Evolutionary conservation across 1,284 basidiomycete genomes (phyloP), one percentile per base, ranked within the genome.

Genomic region (Moesziomyces parantarcticus): DNA sequence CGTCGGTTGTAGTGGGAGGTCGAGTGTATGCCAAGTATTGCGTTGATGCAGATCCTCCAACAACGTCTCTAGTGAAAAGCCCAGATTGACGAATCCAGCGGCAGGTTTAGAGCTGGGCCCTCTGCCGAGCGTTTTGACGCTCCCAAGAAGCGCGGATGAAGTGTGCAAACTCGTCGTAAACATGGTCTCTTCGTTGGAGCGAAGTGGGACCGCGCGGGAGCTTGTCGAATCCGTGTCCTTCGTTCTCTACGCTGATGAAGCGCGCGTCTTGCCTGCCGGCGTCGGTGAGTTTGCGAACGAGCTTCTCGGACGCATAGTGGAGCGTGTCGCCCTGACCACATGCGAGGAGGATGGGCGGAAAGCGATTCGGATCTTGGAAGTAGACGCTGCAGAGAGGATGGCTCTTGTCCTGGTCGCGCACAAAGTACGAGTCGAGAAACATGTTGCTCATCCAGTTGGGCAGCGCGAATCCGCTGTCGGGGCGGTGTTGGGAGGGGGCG

Each of bases 171-270:
- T 64, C 48, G 4, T 53, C 10, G 43, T 75, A 78, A 3, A 63
- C 62, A 9, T 49, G 26, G 20, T 75, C 63, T 34, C 69, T 63
- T 11, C 66, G 65, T 26, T 67, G 20, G 25, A 54, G 39, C 18
- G 77, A 75, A 3, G 66, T 65, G 5, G 59, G 66, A 13, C 53
- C 48, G 14, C 62, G 59, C 21, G 72, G 56, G 10, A 68, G 53
- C 53, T 81, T 80, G 59, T 82, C 80, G 29, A 82, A 82, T 14
- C 74, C 79, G 44, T 82, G 80, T 4, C 75, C 78, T 48, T 78
- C 79, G 29, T 64, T 62, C 25, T 62, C 50, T 11, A 80, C 50
- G 23, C 50, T 55, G 40, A 74, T 46, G 54, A 82, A 76, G 23
- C 57, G 60, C 3, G 61, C 57, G 45, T 73, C 61, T n/a, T 18